phyloP scores from a whole-genome alignment of 1,284 basidiomycete species.

The Fomes fomentarius region DNA sequence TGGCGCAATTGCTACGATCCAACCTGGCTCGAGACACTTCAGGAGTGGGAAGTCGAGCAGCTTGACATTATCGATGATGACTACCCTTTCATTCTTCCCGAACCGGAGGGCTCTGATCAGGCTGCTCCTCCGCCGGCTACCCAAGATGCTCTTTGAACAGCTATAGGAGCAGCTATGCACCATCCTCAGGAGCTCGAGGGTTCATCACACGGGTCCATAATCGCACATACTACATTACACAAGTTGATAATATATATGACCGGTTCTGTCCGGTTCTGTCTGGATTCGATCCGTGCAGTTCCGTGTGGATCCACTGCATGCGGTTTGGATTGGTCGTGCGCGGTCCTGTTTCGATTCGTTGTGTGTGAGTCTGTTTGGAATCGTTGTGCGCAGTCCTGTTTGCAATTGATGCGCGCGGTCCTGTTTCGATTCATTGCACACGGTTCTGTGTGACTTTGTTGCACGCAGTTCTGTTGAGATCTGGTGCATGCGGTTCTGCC shows the following conservation, averaged over 20 bases:
- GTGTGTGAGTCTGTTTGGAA: not conserved
- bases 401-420: not conserved
- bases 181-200: no score
- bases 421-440: not conserved
- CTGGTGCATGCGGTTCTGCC: no score
- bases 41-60: not conserved
- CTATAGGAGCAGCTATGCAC: no score
- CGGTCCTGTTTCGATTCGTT: not conserved
- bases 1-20: conserved; percentile 5
- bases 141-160: not conserved
- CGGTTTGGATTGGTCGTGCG: no score
- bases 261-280: no score
- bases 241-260: no score
- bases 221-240: no score
- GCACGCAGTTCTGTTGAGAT: no score
- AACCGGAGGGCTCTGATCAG: not conserved
- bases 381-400: not conserved
- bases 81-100: not conserved
- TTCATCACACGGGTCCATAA: no score
- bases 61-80: not conserved
- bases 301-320: no score
- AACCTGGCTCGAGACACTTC: not conserved
- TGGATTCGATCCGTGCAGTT: no score
- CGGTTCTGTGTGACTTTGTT: not conserved
- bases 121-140: no score